Conservation (phyloP, 1,284 basidiomycete genomes). For the Tilletia indica region DNA sequence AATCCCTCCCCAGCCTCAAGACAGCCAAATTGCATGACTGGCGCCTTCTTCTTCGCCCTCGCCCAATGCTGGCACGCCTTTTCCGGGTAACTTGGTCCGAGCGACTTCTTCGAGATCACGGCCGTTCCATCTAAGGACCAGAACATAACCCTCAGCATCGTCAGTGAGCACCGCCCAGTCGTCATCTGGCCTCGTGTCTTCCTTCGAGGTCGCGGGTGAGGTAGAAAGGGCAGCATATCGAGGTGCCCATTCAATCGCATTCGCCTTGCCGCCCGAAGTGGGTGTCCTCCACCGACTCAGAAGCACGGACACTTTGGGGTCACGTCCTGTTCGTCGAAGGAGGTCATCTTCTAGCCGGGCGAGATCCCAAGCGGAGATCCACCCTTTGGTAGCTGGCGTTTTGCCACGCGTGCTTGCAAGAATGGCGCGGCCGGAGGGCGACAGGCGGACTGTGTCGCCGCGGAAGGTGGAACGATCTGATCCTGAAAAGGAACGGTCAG, state of each 20-base stretch:
- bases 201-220: background rate
- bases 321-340: background rate
- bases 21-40: constrained; percentile 52
- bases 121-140: constrained; percentile 35
- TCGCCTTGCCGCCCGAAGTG: constrained; percentile 50
- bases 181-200: constrained; percentile 8
- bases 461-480: constrained; percentile 25
- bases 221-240: constrained; percentile 2
- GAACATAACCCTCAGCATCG: constrained; percentile 40
- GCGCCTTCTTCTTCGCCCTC: constrained; percentile 33
- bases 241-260: constrained; percentile 45
- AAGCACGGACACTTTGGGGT: background rate
- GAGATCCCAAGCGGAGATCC: constrained; percentile 32
- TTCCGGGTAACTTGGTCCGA: constrained; percentile 29
- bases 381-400: constrained; percentile 26
- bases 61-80: constrained; percentile 8
- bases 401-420: constrained; percentile 47
- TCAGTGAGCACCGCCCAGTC: constrained; percentile 42
- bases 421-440: constrained; percentile 32
- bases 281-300: constrained; percentile 30
- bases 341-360: no score
- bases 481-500: background rate
- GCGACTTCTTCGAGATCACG: constrained; percentile 19
- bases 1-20: constrained; percentile 19
- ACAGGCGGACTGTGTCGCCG: constrained; percentile 49